A percentile compares a stretch with the other conserved stretches of the same genome.
Conservation (phyloP, 768 basidiomycete genomes). For the Russula sp. region DNA sequence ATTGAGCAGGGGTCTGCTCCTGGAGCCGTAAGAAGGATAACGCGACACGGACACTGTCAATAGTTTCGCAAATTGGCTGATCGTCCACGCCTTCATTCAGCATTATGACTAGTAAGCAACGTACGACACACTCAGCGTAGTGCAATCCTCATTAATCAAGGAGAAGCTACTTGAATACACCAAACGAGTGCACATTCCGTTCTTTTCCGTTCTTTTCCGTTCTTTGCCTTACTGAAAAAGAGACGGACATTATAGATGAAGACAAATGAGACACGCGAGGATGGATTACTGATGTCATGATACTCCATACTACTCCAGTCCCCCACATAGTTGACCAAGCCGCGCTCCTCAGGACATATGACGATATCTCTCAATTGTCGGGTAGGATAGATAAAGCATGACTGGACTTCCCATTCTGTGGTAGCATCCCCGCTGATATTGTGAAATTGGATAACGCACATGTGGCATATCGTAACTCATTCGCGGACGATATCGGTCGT, state of each 20-base stretch:
- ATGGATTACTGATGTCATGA: slow-evolving; percentile 46
- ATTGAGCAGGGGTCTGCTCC: not conserved
- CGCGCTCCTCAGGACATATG: slow-evolving; percentile 60
- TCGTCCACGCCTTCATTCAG: too few relatives aligned
- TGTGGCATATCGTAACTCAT: slow-evolving; percentile 51
- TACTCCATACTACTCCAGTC: slow-evolving; percentile 47
- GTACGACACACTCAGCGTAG: too few relatives aligned
- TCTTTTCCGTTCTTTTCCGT: too few relatives aligned
- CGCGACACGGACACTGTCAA: not conserved
- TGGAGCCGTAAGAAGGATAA: not conserved
- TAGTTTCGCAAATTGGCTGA: too few relatives aligned
- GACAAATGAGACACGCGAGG: slow-evolving; percentile 33
- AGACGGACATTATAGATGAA: too few relatives aligned
- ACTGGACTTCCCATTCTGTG: not conserved
- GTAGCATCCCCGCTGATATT: too few relatives aligned
- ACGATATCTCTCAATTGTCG: slow-evolving; percentile 77
- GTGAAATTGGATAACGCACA: slow-evolving; percentile 32
- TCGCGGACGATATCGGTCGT: slow-evolving; percentile 39
- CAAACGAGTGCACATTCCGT: too few relatives aligned
- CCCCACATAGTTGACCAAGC: slow-evolving; percentile 58
- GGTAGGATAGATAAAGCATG: slow-evolving; percentile 2
- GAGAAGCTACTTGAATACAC: too few relatives aligned
- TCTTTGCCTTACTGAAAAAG: too few relatives aligned
- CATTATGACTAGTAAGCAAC: too few relatives aligned
- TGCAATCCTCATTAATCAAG: too few relatives aligned